Evolutionary conservation across 1,139 yeast genomes (phyloP).

Genomic region (Blastobotrys illinoisensis): DNA sequence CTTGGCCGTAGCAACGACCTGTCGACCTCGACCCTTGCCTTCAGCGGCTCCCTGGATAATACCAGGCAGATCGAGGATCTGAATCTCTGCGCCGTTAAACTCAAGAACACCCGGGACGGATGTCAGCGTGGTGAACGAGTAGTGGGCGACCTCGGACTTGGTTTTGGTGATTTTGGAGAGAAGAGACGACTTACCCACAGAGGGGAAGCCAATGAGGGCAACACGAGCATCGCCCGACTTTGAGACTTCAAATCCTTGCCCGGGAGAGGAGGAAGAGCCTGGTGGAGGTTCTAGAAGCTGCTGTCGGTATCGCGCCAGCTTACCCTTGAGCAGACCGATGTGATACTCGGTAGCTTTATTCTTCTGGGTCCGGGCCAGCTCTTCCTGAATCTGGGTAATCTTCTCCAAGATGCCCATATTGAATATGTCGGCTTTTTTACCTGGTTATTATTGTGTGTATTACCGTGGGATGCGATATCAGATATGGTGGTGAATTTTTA

Average conservation of each 20-base stretch:
- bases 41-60: conserved; percentile 95
- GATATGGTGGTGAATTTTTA: neutral
- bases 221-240: conserved; percentile 97
- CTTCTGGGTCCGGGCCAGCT: conserved; percentile 90
- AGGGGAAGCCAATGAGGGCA: conserved; percentile 92
- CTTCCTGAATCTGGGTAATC: conserved; percentile 86
- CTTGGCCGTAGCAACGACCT: conserved; percentile 92
- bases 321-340: conserved; percentile 87
- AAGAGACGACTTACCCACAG: conserved; percentile 93
- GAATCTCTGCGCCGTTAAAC: conserved; percentile 95
- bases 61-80: conserved; percentile 94
- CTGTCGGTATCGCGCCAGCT: conserved; percentile 88
- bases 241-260: conserved; percentile 92
- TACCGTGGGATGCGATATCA: neutral
- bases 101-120: conserved; percentile 94
- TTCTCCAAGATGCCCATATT: conserved; percentile 47
- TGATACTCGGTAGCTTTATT: conserved; percentile 98
- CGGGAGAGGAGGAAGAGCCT: conserved; percentile 64
- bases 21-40: conserved; percentile 97
- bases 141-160: conserved; percentile 89
- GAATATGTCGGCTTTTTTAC: neutral
- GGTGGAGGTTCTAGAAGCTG: conserved; percentile 89
- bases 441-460: neutral
- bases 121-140: conserved; percentile 92
- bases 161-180: conserved; percentile 83